Evolutionary conservation across 139 green algal genomes (phyloP).

Genomic region (Chlorella sorokiniana): DNA sequence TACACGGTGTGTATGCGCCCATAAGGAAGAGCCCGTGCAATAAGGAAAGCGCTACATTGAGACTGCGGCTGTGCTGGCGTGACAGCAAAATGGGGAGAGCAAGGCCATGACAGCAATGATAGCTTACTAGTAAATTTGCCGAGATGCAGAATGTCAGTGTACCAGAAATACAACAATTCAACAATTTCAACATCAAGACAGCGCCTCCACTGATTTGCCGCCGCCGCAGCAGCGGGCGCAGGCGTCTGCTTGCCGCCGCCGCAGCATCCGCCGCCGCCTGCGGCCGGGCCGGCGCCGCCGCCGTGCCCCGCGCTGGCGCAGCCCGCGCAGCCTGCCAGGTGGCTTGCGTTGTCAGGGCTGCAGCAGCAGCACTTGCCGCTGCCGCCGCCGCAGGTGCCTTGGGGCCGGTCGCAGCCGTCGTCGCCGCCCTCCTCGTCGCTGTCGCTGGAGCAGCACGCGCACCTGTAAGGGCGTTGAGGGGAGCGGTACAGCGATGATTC

Average conservation of each 20-base stretch:
- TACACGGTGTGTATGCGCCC: too few relatives aligned
- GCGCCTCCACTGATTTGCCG: neutral
- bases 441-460: slow-evolving; percentile 11
- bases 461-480: neutral
- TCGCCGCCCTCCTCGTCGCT: slow-evolving; percentile 4
- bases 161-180: too few relatives aligned
- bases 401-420: neutral
- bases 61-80: too few relatives aligned
- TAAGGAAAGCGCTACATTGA: too few relatives aligned
- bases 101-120: too few relatives aligned
- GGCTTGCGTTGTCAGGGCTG: neutral
- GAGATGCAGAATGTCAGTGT: too few relatives aligned
- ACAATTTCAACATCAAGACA: too few relatives aligned
- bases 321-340: neutral
- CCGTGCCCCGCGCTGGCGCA: neutral
- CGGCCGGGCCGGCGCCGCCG: neutral
- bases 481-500: too few relatives aligned
- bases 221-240: neutral
- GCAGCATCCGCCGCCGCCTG: neutral
- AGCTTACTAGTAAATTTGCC: too few relatives aligned
- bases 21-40: too few relatives aligned
- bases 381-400: slow-evolving; percentile 19
- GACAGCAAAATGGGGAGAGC: too few relatives aligned
- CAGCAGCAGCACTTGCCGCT: slow-evolving; percentile 27
- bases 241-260: neutral